Conservation (phyloP, 2,329 filamentous ascomycete species). For the Colletotrichum zoysiae region DNA sequence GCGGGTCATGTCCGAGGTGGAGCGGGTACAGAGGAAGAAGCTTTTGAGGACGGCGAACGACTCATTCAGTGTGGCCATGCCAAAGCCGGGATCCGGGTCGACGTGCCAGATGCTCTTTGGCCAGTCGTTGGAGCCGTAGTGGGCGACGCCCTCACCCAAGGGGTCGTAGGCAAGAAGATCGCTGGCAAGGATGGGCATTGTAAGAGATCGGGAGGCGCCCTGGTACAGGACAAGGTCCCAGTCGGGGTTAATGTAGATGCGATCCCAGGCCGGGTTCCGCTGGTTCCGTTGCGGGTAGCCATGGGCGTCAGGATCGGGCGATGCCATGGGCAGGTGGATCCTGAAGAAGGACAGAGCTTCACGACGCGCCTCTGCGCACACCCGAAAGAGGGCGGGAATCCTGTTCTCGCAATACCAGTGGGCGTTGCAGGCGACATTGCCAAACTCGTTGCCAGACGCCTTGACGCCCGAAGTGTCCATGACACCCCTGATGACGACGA, state of each 20-base stretch:
- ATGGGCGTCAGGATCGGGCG: constrained; percentile 24
- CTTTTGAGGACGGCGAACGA: constrained; percentile 33
- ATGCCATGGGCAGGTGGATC: constrained; percentile 41
- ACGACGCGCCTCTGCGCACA: constrained; percentile 41
- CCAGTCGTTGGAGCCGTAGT: constrained; percentile 41
- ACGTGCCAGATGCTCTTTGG: constrained; percentile 37
- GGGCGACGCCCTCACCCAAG: constrained; percentile 30
- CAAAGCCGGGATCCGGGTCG: constrained; percentile 30
- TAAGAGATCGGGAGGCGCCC: constrained; percentile 22
- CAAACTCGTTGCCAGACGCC: constrained; percentile 28
- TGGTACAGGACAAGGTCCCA: constrained; percentile 44
- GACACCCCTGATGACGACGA: constrained; percentile 40
- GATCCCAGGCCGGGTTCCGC: constrained; percentile 41
- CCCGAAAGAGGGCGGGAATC: constrained; percentile 41
- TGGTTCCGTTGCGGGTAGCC: constrained; percentile 30
- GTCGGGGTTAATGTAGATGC: constrained; percentile 43
- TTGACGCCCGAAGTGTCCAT: constrained; percentile 24
- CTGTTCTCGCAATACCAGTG: constrained; percentile 43
- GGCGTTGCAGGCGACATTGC: constrained; percentile 35
- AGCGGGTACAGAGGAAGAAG: constrained; percentile 30
- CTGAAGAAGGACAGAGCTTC: constrained; percentile 43
- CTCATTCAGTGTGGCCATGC: constrained; percentile 38
- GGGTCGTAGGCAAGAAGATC: constrained; percentile 42
- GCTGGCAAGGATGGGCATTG: constrained; percentile 41
- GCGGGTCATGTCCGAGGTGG: constrained; percentile 28